Conservation (phyloP, 257 asterid genomes). For the Jacaranda mimosifolia region DNA sequence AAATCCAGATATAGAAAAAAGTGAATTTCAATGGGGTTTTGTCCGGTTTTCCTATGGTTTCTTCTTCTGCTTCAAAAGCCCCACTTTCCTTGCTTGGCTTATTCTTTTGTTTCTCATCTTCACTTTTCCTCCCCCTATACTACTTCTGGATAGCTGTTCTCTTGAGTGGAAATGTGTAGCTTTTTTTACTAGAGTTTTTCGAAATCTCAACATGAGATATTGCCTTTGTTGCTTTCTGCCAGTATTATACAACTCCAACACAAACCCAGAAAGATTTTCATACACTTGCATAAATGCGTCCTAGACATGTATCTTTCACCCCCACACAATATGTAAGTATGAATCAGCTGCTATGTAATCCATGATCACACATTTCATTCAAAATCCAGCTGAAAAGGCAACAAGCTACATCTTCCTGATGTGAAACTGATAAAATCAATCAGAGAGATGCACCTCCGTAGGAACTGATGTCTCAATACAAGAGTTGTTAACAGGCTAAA, state of each 20-base stretch:
- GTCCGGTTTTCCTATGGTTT: constrained; percentile 16
- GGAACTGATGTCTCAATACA: background rate
- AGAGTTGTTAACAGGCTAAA: constrained; percentile 6
- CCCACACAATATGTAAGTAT: background rate
- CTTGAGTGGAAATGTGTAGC: constrained; percentile 25
- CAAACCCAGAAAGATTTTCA: constrained; percentile 7
- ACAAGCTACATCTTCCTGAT: background rate
- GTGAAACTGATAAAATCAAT: constrained; percentile 18
- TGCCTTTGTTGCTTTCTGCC: constrained; percentile 19
- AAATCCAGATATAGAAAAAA: constrained; percentile 26
- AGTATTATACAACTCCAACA: constrained; percentile 18
- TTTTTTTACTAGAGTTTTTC: constrained; percentile 22
- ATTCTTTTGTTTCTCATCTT: constrained; percentile 17
- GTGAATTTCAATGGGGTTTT: constrained; percentile 27
- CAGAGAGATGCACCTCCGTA: constrained; percentile 6
- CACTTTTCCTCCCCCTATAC: constrained; percentile 7
- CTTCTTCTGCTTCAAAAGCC: background rate
- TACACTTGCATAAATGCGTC: constrained; percentile 20
- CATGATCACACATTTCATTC: background rate
- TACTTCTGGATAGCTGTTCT: constrained; percentile 25
- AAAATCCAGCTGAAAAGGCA: constrained; percentile 7
- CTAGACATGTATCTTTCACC: constrained; percentile 14
- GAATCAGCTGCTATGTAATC: constrained; percentile 6
- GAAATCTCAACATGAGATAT: constrained; percentile 35
- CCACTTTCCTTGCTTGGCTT: background rate